Evolutionary conservation across 768 basidiomycete genomes (phyloP), one percentile per base, ranked within the genome.

Genomic region (Tephrocybe sp.): DNA sequence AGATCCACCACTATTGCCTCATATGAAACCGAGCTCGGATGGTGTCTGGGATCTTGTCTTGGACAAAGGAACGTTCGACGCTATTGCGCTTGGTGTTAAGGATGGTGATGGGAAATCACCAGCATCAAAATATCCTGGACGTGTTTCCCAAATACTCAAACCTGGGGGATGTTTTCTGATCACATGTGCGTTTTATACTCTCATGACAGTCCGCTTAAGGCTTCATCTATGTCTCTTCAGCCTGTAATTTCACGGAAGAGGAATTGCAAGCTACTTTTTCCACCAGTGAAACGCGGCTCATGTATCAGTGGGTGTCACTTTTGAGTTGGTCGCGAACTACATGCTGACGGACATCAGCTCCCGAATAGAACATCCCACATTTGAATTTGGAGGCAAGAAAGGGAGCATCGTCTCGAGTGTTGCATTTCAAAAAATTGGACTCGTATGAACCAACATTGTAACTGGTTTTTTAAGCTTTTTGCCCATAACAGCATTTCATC

Each of bases 61-160:
- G 48, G 91, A 93, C 67, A 93, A 93, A 64, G 91, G 91, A n/a
- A 93, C 91, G 0, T 90, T 83, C 60, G 91, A 93, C 59, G 89
- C 91, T 5, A 91, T 92, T 42, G 86, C 89, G 0, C 67, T 93
- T 31, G 84, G 78, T 42, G 73, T 75, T 47, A 83, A 80, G 60
- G 82, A 84, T 34, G 73, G 67, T 5, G 57, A 64, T 30, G 87
- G 84, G 18, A 63, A 57, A 34, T 70, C 76, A 1, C 84, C 85
- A 1, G 78, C 77, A 0, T 66, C 72, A n/a, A 63, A 59, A 15
- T 92, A 93, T 63, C 87, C 86, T 3, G 59, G 54, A 37, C 78
- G 82, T 11, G 77, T 87, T 18, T 67, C 70, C 11, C 64, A 65
- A 31, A 61, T 89, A 46, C 71, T 93, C 21, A 83, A 78, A 59